Evolutionary conservation across 192 early-diverging fungal species (phyloP), one percentile per base, ranked within the genome.

Genomic region (Coemansia sp.): DNA sequence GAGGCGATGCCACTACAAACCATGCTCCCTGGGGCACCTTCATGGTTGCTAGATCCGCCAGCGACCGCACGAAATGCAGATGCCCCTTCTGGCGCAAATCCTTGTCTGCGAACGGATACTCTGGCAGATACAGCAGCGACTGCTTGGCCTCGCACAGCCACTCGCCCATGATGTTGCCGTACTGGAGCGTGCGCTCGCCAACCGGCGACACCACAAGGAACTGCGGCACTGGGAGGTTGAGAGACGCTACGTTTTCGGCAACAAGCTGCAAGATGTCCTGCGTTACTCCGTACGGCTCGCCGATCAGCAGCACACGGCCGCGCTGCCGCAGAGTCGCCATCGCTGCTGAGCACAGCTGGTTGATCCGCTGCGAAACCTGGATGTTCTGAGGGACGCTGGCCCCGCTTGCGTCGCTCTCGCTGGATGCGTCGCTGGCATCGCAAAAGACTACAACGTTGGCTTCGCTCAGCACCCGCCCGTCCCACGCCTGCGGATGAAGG

Each of bases 111-210:
- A 84, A 84, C 33, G 81, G 81, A 41, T 84, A 84, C 57, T 89
- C 83, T 15, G 90, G 89, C 48, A 89, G 59, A 57, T 92, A 92
- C 0, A 93, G 73, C 66, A 86, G 73, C 52, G 87, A 78, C 49
- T 93, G 91, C 60, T 87, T 84, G 39, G 77, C 67, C 15, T 82
- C 71, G 51, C 86, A 87, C 85, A 92, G 87, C 93, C 94, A 95
- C 88, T 95, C 92, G 20, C 91, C 91, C 71, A 88, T 85, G 62
- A 95, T 94, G 71, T 90, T 92, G 21, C 92, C 90, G 74, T 91
- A 89, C 67, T 92, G 87, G 11, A 95, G 75, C 1, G 91, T 88
- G 36, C 85, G 87, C 52, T 94, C 87, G 3, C 92, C 93, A 9
- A 93, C 84, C 0, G 92, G 91, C 6, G 89, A 92, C 5, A 91